These are phyloP conservation scores for Entomortierella lignicola DNA, from an alignment of 192 early-diverging fungal genomes.

Conservation along the genomic window DNA sequence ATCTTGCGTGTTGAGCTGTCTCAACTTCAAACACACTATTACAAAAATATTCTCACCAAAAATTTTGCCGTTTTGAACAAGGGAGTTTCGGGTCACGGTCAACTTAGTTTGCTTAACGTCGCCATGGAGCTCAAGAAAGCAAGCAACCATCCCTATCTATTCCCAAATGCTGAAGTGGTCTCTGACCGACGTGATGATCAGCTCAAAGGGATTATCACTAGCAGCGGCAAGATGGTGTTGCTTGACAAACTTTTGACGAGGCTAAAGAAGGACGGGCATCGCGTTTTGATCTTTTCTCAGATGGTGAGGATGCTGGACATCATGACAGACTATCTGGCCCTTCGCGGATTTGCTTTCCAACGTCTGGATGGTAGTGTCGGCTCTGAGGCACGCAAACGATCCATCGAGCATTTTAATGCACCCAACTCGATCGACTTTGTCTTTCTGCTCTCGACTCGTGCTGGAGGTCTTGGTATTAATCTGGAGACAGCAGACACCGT, in stretches of 20 bases:
- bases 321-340: slow-evolving; percentile 90
- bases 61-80: slow-evolving; percentile 92
- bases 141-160: slow-evolving; percentile 95
- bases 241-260: slow-evolving; percentile 95
- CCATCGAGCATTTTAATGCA: slow-evolving; percentile 98
- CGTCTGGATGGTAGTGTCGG: slow-evolving; percentile 93
- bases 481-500: slow-evolving; percentile 97
- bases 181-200: slow-evolving; percentile 75
- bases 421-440: slow-evolving; percentile 94
- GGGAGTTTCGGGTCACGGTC: slow-evolving; percentile 68
- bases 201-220: slow-evolving; percentile 83
- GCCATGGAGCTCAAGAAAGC: slow-evolving; percentile 98
- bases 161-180: slow-evolving; percentile 79
- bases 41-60: slow-evolving; percentile 94
- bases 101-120: slow-evolving; percentile 92
- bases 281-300: slow-evolving; percentile 98
- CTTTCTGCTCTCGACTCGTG: slow-evolving; percentile 96
- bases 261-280: slow-evolving; percentile 90
- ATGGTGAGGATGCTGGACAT: slow-evolving; percentile 98
- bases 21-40: slow-evolving; percentile 90
- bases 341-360: slow-evolving; percentile 90
- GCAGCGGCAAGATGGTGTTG: slow-evolving; percentile 98
- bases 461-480: slow-evolving; percentile 97
- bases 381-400: slow-evolving; percentile 91
- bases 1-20: slow-evolving; percentile 95